Base-by-base conservation (phyloP, 108 stramenopile species). In the Stephanodiscus triporus region DNA sequence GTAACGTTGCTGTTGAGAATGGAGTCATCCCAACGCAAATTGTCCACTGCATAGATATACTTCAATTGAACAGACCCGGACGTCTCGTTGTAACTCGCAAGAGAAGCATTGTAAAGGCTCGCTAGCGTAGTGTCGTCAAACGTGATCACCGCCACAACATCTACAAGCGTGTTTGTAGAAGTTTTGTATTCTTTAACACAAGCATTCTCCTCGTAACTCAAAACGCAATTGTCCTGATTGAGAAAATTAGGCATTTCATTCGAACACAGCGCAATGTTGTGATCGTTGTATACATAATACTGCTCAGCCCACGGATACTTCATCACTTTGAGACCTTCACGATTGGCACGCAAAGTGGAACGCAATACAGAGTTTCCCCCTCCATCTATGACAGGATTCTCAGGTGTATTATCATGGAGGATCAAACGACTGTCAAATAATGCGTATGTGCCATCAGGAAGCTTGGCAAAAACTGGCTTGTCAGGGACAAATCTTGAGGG, bases 161-260 rank as follows among this genome's bases (percentile, higher is more conserved):
- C 71, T 9, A 73, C 37, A 2, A 68, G 19, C 0, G 66, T 37
- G 24, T 63, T 59, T 23, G 61, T 34, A 29, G 56, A 37, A 8
- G 68, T 40, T 19, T 11, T 26, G 24, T 70, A 51, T 51, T 67
- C 40, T 37, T 72, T 72, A 0, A 63, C 67, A 43, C 80, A 81
- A 2, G 63, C 68, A 71, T 71, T 77, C 1, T 47, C 54, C n/a
- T 81, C 80, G 40, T 71, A 77, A 47, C 48, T 59, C 37, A 81
- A 63, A 6, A 76, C 70, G 26, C 80, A 81, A n/a, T 56, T 26
- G 5, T 81, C 80, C 27, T 40, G 61, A 27, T 81, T 81, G 9
- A 81, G 5, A 42, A 81, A 81, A 54, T 81, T 81, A 9, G 75
- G 80, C 36, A 65, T 63, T 47, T 77, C 80, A 53, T 81, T 81